Conservation (phyloP, 2,329 filamentous ascomycete species). For the Talaromyces sp. region DNA sequence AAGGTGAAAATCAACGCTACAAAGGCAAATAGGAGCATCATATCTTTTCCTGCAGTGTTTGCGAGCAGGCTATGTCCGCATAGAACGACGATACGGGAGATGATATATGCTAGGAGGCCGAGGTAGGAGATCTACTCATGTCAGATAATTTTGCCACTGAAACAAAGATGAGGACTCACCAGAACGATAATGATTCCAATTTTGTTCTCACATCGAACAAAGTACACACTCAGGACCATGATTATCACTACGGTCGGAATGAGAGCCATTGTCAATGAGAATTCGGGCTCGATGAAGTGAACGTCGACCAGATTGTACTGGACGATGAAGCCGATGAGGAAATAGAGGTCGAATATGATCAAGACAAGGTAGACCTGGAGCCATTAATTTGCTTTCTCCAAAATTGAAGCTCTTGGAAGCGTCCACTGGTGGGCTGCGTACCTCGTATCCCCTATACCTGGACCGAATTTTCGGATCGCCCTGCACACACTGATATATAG, state of each 20-base stretch:
- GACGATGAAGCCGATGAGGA: background rate
- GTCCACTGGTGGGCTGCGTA: background rate
- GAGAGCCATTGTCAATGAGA: slow-evolving; percentile 1
- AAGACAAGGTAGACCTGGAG: slow-evolving; percentile 3
- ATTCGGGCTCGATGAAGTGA: slow-evolving; percentile 1
- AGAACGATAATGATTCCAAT: background rate
- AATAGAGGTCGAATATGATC: background rate
- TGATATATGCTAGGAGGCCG: background rate
- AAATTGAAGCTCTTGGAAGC: background rate
- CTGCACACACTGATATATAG: slow-evolving; percentile 5
- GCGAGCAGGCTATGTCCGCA: background rate
- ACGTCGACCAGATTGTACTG: slow-evolving; percentile 2
- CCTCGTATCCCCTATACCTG: slow-evolving; percentile 1
- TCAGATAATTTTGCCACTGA: background rate
- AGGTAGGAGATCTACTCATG: background rate
- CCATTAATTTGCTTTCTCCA: background rate
- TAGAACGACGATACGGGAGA: background rate
- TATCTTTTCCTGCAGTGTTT: background rate
- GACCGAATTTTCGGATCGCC: background rate
- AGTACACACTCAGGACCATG: background rate
- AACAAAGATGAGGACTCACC: background rate
- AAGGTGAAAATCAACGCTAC: background rate
- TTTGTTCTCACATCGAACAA: background rate
- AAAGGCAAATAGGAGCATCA: background rate
- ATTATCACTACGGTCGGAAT: background rate